These are phyloP conservation scores for Euphorbia pulcherrima DNA, from an alignment of 345 rosid genomes.

Conservation along the genomic window DNA sequence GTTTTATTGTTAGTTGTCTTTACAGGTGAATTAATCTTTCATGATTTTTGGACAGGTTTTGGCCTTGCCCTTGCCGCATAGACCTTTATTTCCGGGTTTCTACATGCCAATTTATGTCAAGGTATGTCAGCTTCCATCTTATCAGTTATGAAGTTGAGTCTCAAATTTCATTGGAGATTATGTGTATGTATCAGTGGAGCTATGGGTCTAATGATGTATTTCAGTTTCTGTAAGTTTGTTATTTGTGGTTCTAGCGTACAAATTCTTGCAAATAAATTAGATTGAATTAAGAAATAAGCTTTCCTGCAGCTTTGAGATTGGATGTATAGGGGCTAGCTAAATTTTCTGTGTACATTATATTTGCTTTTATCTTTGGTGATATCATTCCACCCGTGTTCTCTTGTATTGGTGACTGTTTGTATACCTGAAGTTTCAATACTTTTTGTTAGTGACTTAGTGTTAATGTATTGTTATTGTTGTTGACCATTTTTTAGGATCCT, in stretches of 20 bases:
- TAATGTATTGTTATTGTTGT: background rate
- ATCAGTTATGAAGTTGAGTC: slow-evolving; percentile 1
- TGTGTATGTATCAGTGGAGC: background rate
- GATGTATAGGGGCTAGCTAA: background rate
- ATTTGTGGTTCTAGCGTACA: background rate
- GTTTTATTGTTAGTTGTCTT: background rate
- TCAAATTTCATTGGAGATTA: background rate
- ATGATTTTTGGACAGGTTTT: slow-evolving; percentile 58
- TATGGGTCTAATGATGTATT: background rate
- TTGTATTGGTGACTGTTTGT: background rate
- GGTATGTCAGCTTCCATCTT: slow-evolving; percentile 41
- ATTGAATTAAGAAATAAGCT: background rate
- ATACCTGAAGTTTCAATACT: background rate
- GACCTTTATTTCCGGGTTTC: slow-evolving; percentile 95
- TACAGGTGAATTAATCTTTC: slow-evolving; percentile 7
- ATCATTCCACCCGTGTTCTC: background rate
- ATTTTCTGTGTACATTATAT: background rate
- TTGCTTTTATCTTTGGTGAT: background rate
- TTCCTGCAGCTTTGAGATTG: background rate
- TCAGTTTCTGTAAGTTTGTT: background rate
- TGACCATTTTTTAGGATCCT: slow-evolving; percentile 56
- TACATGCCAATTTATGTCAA: slow-evolving; percentile 97
- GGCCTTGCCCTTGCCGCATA: slow-evolving; percentile 84
- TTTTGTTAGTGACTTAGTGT: background rate
- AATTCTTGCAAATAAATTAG: background rate